Base-by-base conservation (phyloP, 1,284 basidiomycete species). In the Neotropicomus parvogracilis region DNA sequence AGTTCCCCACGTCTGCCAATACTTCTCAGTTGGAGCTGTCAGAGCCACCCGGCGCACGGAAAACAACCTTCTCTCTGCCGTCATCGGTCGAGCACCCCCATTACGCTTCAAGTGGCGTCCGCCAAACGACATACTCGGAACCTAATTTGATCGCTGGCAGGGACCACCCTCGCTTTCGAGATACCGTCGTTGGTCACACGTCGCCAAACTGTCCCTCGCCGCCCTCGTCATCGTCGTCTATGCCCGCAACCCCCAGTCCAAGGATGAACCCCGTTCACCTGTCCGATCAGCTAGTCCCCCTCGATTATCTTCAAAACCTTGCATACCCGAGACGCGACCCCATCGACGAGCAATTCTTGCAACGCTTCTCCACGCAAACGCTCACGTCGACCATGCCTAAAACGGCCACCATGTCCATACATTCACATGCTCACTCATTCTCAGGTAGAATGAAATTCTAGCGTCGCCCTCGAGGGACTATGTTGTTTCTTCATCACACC, bases 291-390 rank as follows among this genome's bases (percentile, higher is more conserved):
- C 70, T 83, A 3, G 81, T 84, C 6, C 81, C 81, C 16, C 69
- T 83, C 24, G 79, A 83, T 59, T 74, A 79, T 48, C 76, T 84
- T 12, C 74, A 80, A 60, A 73, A 67, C 44, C 67, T 73, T 16
- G 65, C 76, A 13, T 73, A 69, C 31, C 73, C 74, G 26, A 68
- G 74, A 53, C 74, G 81, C 31, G 74, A 83, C 53, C 81, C 81
- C 37, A 70, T 70, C 6, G 81, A 83, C 56, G 78, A 81, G 53
- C 75, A 78, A 53, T 66, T 81, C 43, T 62, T 83, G 34, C 76
- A 78, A 53, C 77, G 76, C 24, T 79, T 83, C 44, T 65, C 64
- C 17, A 63, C 62, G 4, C 64, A 63, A 19, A 47, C 62, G 0
- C 50, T 65, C 34, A 40, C 59, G 7, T 57, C 53, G 35, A 48